phyloP scores from a whole-genome alignment of 2,329 filamentous ascomycete species.

The Aspergillus sp. region DNA sequence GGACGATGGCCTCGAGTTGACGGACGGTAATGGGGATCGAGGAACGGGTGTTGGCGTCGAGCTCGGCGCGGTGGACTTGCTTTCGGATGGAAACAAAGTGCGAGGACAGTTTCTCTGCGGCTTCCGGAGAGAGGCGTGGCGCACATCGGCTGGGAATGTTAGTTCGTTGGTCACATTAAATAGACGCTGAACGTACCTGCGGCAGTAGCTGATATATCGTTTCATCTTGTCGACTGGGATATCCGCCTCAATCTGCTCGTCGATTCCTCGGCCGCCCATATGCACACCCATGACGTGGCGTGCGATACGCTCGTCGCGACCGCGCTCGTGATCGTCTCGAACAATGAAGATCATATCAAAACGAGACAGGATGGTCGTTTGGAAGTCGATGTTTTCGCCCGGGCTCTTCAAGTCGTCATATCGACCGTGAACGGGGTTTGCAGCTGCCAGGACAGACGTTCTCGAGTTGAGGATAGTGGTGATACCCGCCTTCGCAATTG shows the following conservation, averaged over 20 bases:
- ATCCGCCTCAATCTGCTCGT: constrained; percentile 76
- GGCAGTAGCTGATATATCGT: constrained; percentile 94
- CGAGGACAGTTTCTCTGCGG: constrained; percentile 88
- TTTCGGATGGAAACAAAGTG: constrained; percentile 95
- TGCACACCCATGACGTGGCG: constrained; percentile 97
- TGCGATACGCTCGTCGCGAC: constrained; percentile 84
- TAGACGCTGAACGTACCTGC: constrained; percentile 56
- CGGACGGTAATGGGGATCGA: constrained; percentile 96
- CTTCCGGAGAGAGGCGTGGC: constrained; percentile 78
- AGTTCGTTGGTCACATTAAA: constrained; percentile 6
- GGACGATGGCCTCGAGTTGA: constrained; percentile 92
- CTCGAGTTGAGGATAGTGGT: constrained; percentile 95
- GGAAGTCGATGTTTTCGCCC: constrained; percentile 98
- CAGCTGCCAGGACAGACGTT: constrained; percentile 88
- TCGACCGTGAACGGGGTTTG: constrained; percentile 93
- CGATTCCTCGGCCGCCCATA: constrained; percentile 76
- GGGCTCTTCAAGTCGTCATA: constrained; percentile 98
- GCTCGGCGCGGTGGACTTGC: constrained; percentile 84
- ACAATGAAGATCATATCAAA: constrained; percentile 99
- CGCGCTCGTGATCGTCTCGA: constrained; percentile 82
- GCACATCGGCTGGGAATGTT: constrained; percentile 62
- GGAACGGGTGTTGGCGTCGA: constrained; percentile 80
- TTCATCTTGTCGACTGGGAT: constrained; percentile 96
- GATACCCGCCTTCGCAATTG: constrained; percentile 96
- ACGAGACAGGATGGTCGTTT: constrained; percentile 93